Evolutionary conservation across 2,329 filamentous ascomycete genomes (phyloP).

Genomic region (Escovopsis weberi): DNA sequence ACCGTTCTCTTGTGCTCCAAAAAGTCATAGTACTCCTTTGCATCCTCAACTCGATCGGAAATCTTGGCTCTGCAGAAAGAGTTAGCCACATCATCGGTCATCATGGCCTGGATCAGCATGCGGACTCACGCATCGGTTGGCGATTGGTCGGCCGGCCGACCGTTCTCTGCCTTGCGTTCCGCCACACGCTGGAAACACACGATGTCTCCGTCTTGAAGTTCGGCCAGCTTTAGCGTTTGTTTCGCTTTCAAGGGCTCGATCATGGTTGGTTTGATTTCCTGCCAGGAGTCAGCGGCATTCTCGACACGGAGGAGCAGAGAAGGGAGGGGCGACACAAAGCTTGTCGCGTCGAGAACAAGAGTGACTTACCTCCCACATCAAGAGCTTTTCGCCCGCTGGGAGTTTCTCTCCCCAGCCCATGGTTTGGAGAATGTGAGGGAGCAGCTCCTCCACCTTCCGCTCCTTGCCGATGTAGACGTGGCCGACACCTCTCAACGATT

Average conservation of each 20-base stretch:
- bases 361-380: conserved; percentile 57
- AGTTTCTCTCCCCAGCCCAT: conserved; percentile 79
- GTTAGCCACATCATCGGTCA: not conserved
- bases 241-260: conserved; percentile 90
- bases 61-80: conserved; percentile 7
- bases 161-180: conserved; percentile 29
- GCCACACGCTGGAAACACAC: conserved; percentile 72
- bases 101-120: not conserved
- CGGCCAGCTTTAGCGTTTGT: conserved; percentile 74
- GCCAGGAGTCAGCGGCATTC: conserved; percentile 4
- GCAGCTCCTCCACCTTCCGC: conserved; percentile 76
- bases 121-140: conserved; percentile 18
- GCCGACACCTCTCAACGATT: conserved; percentile 61
- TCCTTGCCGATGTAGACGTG: conserved; percentile 79
- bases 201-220: conserved; percentile 94
- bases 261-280: conserved; percentile 96
- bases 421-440: conserved; percentile 59
- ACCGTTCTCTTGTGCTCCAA: conserved; percentile 71
- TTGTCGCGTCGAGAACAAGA: not conserved
- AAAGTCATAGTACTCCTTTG: conserved; percentile 84
- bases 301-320: no score
- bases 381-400: conserved; percentile 42
- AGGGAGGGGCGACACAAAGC: not conserved
- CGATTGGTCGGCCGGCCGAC: conserved; percentile 13
- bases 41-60: conserved; percentile 50